Base-by-base conservation (phyloP, 192 early-diverging fungal species). In the Coemansia sp. region DNA sequence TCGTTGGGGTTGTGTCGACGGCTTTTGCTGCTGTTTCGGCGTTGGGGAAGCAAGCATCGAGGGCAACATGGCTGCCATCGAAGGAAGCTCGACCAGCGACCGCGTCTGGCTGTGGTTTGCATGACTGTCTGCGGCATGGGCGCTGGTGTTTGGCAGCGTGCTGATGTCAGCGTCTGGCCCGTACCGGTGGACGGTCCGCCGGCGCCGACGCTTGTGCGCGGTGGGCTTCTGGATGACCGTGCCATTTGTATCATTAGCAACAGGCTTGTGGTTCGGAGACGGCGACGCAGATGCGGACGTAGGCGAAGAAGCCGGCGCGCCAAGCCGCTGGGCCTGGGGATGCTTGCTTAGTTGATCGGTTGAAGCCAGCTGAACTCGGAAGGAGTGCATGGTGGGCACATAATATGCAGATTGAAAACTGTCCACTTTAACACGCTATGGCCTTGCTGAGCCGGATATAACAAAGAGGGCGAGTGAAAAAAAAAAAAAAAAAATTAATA, bases 301-400 rank as follows among this genome's bases (percentile, higher is more conserved):
- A 22, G 38, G 50, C 29, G 65, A 28, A 1, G 65, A 34, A 8
- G 69, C 11, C 42, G 58, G 64, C 48, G 48, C 49, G 65, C 54
- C 64, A 17, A 32, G 54, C 25, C 60, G 71, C 38, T 56, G 33
- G 12, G 64, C 48, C 29, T 51, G 48, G 31, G 68, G 36, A 14
- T 56, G 68, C 29, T 56, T 66, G 32, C 57, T 65, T 68, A 68
- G 65, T 68, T 64, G 72, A 61, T 74, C 66, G 25, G 77, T 68
- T n/a, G 77, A 67, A 63, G 77, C 77, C 62, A 80, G 60, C 59
- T 80, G 77, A 55, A 80, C 72, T 65, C 77, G 77, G 69, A 80
- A 80, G 34, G 77, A 71, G 67, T 67, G 77, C 77, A 80, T 80
- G 52, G 65, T 80, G 38, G 52, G 69, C 68, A 60, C 77, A 72